phyloP scores from a whole-genome alignment of 805 yeast genomes.

The Vanderwaltozyma yarrowii region DNA sequence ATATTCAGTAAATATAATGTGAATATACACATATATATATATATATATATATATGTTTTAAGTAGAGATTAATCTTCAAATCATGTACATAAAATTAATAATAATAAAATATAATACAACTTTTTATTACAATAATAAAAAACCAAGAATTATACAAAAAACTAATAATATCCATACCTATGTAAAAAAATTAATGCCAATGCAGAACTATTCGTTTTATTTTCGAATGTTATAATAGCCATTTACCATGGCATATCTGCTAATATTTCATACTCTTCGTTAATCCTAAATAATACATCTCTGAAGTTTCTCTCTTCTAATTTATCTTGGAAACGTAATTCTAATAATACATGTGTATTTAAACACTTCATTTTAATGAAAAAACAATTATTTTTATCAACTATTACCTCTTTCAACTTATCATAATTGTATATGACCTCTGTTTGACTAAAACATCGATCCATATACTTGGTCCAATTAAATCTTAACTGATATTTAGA shows the following conservation, averaged over 20 bases:
- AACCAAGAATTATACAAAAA: too few species aligned
- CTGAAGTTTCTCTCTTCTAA: constrained; percentile 12
- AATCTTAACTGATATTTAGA: constrained; percentile 14
- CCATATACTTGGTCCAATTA: neutral
- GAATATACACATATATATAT: too few species aligned
- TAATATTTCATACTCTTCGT: constrained; percentile 22
- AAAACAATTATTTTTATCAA: constrained; percentile 6
- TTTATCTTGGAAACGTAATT: constrained; percentile 10
- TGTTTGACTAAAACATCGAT: constrained; percentile 7
- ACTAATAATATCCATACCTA: too few species aligned
- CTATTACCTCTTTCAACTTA: constrained; percentile 10
- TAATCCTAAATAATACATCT: constrained; percentile 20
- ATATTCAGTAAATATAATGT: too few species aligned
- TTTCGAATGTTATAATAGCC: too few species aligned
- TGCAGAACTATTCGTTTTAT: too few species aligned
- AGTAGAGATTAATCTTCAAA: too few species aligned
- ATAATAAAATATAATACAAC: too few species aligned
- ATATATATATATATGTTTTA: too few species aligned
- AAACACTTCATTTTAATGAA: constrained; percentile 14
- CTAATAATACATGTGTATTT: constrained; percentile 12
- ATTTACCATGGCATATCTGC: constrained; percentile 19
- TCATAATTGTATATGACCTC: constrained; percentile 11
- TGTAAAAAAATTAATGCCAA: too few species aligned
- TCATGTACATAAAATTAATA: too few species aligned
- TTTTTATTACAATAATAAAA: too few species aligned